Percentiles rank a stretch among this genome's conserved stretches.
Evolutionary conservation across 352 stramenopile genomes (phyloP).

Genomic region (Phytophthora pseudosyringae): DNA sequence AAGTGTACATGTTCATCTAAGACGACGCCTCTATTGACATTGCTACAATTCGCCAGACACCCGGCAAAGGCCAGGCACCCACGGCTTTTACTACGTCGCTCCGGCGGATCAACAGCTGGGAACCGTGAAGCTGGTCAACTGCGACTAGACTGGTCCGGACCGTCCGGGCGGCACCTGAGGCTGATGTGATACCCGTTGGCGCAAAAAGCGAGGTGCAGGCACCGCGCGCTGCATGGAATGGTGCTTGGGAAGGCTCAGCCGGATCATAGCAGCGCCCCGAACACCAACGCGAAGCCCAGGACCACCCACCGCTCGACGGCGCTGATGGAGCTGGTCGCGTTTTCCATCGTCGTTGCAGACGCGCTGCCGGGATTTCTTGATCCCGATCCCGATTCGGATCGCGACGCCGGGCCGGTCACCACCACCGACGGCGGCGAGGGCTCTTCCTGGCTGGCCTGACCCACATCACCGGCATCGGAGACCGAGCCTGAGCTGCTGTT

Average conservation of each 20-base stretch:
- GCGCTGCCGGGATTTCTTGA: conserved; percentile 5
- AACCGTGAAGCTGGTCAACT: conserved; percentile 19
- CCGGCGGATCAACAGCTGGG: conserved; percentile 25
- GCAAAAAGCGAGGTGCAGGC: neutral
- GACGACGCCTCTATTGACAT: conserved; percentile 2
- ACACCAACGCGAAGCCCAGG: conserved; percentile 25
- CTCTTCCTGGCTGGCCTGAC: conserved; percentile 22
- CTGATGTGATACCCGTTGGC: no score
- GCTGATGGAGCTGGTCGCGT: conserved; percentile 15
- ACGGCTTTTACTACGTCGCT: conserved; percentile 23
- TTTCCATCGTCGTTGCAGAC: conserved; percentile 22
- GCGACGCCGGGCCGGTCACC: conserved; percentile 8
- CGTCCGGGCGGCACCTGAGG: no score
- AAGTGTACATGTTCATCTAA: conserved; percentile 11
- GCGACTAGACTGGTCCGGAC: conserved; percentile 13
- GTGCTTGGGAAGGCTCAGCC: conserved; percentile 5
- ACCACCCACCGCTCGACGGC: conserved; percentile 19
- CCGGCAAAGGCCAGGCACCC: neutral
- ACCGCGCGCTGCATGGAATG: conserved; percentile 4
- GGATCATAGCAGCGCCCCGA: conserved; percentile 25
- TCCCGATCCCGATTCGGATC: conserved; percentile 10
- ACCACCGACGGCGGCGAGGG: conserved; percentile 10
- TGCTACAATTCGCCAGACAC: conserved; percentile 7
- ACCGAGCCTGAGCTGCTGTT: conserved; percentile 11
- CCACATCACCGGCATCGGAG: conserved; percentile 15